Base-by-base conservation (phyloP, 257 asterid species). In the Striga asiatica region DNA sequence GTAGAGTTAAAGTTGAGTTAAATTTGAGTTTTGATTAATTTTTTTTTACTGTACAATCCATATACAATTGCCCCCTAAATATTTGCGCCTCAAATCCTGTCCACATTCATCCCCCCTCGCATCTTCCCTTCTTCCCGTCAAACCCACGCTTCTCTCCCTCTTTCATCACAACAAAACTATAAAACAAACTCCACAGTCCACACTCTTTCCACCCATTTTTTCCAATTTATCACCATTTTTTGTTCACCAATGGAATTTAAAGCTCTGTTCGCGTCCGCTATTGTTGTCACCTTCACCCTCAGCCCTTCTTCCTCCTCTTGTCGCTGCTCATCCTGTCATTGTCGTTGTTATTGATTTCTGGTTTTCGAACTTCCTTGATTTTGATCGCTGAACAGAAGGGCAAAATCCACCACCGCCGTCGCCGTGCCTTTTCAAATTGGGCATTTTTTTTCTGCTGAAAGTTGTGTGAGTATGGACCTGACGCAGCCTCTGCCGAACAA, bases 381-480 rank as follows among this genome's bases (percentile, higher is more conserved):
- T 45, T 16, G 42, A 29, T 41, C 28, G 49, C 12, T 57, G 63
- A 34, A 35, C 3, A 29, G 8, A 29, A 19, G 34, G 58, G 52
- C 48, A 18, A 18, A 18, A 14, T 11, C 35, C 37, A 32, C 8
- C 56, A 22, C 41, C 45, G 29, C 35, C 18, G n/a, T 25, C n/a
- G 8, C 7, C 2, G 10, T 31, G 18, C 17, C 18, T 11, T 60
- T 29, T 42, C 17, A 39, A 9, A 24, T 49, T 25, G 20, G 20
- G 39, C 21, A 41, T 27, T 53, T 50, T 34, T 24, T 8, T 11
- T 23, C 48, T n/a, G n/a, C n/a, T n/a, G n/a, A n/a, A n/a, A n/a
- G n/a, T n/a, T n/a, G n/a, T 54, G 34, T 42, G 48, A 5, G 56
- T 43, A 85, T 82, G 95, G 91, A 83, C 76, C 67, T 86, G 69